Conservation (phyloP, 1,284 basidiomycete species). For the Malassezia pachydermatis region DNA sequence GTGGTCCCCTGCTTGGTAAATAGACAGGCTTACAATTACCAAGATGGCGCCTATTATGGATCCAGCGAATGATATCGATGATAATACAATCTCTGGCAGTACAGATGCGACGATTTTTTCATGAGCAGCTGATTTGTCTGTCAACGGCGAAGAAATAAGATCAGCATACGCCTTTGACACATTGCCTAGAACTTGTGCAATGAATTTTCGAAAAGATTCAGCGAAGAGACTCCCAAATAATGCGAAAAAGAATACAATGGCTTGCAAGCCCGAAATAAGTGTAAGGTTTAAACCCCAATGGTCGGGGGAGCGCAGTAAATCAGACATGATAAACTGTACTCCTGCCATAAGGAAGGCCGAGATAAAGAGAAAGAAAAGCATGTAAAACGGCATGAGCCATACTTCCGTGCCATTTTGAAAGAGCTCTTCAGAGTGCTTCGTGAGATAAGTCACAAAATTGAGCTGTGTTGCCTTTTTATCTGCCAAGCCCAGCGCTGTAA, state of each 20-base stretch:
- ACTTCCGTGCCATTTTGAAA: not conserved
- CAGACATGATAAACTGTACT: not conserved
- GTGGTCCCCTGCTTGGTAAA: not conserved
- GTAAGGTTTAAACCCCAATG: not conserved
- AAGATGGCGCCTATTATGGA: not conserved
- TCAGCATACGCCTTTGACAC: not conserved
- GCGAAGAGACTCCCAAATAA: not conserved
- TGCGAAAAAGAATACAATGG: not conserved
- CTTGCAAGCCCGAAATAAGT: not conserved
- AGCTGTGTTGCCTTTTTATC: not conserved
- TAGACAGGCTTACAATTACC: not conserved
- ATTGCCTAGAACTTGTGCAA: not conserved
- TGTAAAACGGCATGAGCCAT: not conserved
- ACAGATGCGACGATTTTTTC: not conserved
- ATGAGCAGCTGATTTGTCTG: not conserved
- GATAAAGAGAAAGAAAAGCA: not conserved
- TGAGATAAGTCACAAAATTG: not conserved
- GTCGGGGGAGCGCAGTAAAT: not conserved
- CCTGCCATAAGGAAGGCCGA: not conserved
- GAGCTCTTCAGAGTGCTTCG: not conserved
- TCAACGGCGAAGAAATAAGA: not conserved
- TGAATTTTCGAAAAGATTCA: not conserved
- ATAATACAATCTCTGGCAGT: not conserved
- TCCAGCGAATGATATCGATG: not conserved
- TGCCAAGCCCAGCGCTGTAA: not conserved